A percentile compares a stretch with the other conserved stretches of the same genome.
These are phyloP conservation scores for Ogataea pini DNA, from an alignment of 805 yeast species.

Conservation along the genomic window DNA sequence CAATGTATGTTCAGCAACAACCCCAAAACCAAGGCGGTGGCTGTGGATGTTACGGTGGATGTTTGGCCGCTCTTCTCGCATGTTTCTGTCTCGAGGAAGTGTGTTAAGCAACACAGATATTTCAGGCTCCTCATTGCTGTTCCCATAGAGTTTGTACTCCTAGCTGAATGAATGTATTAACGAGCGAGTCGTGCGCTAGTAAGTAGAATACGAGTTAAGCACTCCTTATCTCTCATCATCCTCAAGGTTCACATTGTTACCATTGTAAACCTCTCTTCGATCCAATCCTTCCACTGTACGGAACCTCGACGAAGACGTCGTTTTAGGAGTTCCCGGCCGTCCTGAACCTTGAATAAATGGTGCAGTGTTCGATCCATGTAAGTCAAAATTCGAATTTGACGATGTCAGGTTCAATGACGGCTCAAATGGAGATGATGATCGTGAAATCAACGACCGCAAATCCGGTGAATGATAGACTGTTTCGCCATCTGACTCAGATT, in stretches of 20 bases:
- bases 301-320: conserved; percentile 16
- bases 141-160: conserved; percentile 5
- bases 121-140: neutral
- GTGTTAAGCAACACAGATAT: conserved; percentile 10
- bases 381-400: conserved; percentile 28
- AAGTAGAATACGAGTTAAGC: too few relatives aligned
- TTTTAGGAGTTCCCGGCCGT: conserved; percentile 11
- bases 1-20: conserved; percentile 28
- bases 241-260: conserved; percentile 54
- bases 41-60: conserved; percentile 25
- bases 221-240: conserved; percentile 43
- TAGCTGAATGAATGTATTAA: neutral
- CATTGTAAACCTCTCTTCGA: conserved; percentile 54
- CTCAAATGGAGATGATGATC: conserved; percentile 24
- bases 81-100: conserved; percentile 25
- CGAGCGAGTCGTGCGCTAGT: too few relatives aligned
- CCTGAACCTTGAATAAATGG: conserved; percentile 11
- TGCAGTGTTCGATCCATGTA: conserved; percentile 24
- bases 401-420: conserved; percentile 24
- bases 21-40: conserved; percentile 19
- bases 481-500: conserved; percentile 25
- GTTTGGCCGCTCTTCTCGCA: conserved; percentile 22
- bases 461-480: conserved; percentile 32
- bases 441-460: conserved; percentile 20
- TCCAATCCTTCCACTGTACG: conserved; percentile 19